A percentile compares a stretch with the other conserved stretches of the same genome.
These are phyloP conservation scores for Camellia oleifera DNA, from an alignment of 179 eudicot species.

Conservation along the genomic window DNA sequence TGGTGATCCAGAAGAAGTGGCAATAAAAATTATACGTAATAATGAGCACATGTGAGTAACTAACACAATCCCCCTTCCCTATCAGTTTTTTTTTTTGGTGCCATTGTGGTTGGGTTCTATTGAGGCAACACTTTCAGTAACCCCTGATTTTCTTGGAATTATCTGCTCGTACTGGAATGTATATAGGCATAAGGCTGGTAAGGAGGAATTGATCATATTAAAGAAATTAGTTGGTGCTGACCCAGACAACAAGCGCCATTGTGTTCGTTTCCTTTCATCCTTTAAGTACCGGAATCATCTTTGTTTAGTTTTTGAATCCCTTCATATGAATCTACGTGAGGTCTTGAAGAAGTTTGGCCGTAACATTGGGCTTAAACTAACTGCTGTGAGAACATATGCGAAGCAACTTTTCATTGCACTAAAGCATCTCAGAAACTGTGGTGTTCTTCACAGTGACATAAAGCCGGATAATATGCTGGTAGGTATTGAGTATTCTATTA, in stretches of 20 bases:
- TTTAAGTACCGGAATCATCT: constrained; percentile 98
- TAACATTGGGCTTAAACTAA: constrained; percentile 95
- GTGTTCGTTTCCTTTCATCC: constrained; percentile 91
- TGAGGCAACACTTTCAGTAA: background rate
- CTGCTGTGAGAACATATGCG: constrained; percentile 94
- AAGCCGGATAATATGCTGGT: constrained; percentile 99
- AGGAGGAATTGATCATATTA: constrained; percentile 83
- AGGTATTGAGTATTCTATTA: constrained; percentile 16
- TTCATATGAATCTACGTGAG: constrained; percentile 98
- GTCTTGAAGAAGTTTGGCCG: constrained; percentile 99
- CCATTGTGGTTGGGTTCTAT: background rate
- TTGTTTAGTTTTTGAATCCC: constrained; percentile 99
- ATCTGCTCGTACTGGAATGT: constrained; percentile 1
- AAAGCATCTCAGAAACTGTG: constrained; percentile 95
- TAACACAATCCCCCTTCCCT: background rate
- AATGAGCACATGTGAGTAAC: constrained; percentile 82
- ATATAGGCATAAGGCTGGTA: constrained; percentile 91
- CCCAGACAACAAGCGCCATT: constrained; percentile 84
- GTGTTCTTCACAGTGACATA: constrained; percentile 95
- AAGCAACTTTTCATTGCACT: constrained; percentile 93
- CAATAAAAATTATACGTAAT: constrained; percentile 90
- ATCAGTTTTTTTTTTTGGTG: background rate
- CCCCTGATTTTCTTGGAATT: background rate
- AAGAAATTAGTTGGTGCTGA: constrained; percentile 95
- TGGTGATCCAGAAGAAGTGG: constrained; percentile 90